A percentile compares a stretch with the other conserved stretches of the same genome.
These are phyloP conservation scores for Tetradesmus obliquus DNA, from an alignment of 139 green algal genomes.

Conservation along the genomic window DNA sequence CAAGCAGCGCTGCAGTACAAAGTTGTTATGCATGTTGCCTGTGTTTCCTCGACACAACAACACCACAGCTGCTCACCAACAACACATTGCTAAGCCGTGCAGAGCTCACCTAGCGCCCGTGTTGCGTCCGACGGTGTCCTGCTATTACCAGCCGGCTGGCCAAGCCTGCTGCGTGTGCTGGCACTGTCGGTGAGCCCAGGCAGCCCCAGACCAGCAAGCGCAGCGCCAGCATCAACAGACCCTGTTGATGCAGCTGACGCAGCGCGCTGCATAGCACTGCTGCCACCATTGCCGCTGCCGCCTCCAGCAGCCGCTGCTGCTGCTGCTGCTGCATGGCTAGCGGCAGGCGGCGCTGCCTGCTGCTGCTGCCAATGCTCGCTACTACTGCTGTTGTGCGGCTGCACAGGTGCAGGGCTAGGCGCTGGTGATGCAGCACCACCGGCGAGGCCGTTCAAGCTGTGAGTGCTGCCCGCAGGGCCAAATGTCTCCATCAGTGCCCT, in stretches of 20 bases:
- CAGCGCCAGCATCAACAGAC: conserved; percentile 16
- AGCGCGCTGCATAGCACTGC: conserved; percentile 1
- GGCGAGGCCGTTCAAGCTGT: background rate
- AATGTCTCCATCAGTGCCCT: conserved; percentile 3
- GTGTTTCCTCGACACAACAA: no score
- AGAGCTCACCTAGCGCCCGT: background rate
- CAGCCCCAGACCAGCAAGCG: background rate
- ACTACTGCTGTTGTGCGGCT: background rate
- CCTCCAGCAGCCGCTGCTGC: background rate
- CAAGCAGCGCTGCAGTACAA: no score
- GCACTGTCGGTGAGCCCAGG: background rate
- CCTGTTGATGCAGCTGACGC: conserved; percentile 2
- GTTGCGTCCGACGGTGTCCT: background rate
- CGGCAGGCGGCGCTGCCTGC: background rate
- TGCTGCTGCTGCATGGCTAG: background rate
- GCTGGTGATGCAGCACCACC: background rate
- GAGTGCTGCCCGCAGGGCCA: conserved; percentile 11
- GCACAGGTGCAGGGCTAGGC: background rate
- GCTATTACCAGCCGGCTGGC: background rate
- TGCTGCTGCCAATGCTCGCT: conserved; percentile 16
- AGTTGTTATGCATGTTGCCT: no score
- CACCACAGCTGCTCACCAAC: no score
- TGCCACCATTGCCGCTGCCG: background rate
- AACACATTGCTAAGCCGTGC: background rate
- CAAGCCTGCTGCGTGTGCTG: conserved; percentile 3